Evolutionary conservation across 306 rosid genomes (phyloP).

Genomic region (Ammopiptanthus mongolicus): DNA sequence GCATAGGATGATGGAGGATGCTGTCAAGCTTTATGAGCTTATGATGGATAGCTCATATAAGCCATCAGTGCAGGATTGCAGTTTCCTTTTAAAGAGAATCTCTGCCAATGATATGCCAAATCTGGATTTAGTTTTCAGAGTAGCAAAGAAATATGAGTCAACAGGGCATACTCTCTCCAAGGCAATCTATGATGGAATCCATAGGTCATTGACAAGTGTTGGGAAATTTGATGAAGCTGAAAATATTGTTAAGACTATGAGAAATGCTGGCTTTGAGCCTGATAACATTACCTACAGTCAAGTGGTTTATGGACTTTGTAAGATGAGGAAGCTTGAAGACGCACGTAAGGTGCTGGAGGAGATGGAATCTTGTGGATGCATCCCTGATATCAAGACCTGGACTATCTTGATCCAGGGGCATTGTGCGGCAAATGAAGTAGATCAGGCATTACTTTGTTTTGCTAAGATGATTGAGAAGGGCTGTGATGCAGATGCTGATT

Average conservation of each 20-base stretch:
- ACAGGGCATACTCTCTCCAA: constrained; percentile 51
- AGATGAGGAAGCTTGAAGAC: constrained; percentile 60
- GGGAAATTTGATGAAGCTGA: constrained; percentile 81
- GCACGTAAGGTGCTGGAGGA: constrained; percentile 67
- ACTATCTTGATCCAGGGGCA: constrained; percentile 88
- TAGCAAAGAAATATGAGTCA: constrained; percentile 61
- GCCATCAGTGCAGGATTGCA: constrained; percentile 63
- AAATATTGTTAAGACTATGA: constrained; percentile 46
- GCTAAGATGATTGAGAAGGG: constrained; percentile 63
- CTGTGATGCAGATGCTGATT: constrained; percentile 60
- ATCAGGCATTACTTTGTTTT: constrained; percentile 55
- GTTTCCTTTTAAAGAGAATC: constrained; percentile 43
- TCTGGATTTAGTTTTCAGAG: constrained; percentile 57
- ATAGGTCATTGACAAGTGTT: constrained; percentile 62
- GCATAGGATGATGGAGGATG: constrained; percentile 65
- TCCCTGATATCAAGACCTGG: constrained; percentile 90
- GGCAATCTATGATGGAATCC: constrained; percentile 77
- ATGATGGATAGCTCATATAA: constrained; percentile 85
- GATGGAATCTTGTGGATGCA: constrained; percentile 72
- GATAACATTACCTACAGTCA: constrained; percentile 86
- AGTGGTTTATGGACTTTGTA: constrained; percentile 77
- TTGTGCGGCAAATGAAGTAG: constrained; percentile 64
- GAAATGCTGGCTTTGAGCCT: constrained; percentile 69
- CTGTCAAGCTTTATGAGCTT: constrained; percentile 81
- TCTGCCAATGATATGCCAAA: constrained; percentile 44